Percentiles rank a stretch among this genome's conserved stretches.
Evolutionary conservation across 495 filamentous ascomycete species (phyloP).

Genomic region (Choiromyces venosus): DNA sequence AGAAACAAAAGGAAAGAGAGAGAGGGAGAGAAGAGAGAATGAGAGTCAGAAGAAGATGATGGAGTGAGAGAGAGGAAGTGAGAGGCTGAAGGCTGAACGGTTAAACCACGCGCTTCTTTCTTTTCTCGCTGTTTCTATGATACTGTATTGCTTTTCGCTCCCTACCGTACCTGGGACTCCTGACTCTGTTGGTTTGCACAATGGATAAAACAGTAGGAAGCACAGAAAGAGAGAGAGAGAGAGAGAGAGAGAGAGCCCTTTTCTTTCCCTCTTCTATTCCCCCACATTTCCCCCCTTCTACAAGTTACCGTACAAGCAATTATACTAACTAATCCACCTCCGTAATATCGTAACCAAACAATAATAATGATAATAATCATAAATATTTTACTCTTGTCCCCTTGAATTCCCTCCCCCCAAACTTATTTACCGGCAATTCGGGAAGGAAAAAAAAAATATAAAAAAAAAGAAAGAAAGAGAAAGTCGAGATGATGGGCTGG

Average conservation of each 20-base stretch:
- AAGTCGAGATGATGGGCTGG: constrained; percentile 1
- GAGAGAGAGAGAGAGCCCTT: background rate
- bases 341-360: background rate
- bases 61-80: no score
- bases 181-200: background rate
- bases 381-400: background rate
- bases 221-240: background rate
- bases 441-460: background rate
- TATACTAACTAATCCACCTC: background rate
- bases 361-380: background rate
- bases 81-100: background rate
- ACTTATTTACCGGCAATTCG: background rate
- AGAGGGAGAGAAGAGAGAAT: constrained; percentile 20
- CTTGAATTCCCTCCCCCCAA: background rate
- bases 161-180: background rate
- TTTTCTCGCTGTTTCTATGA: constrained; percentile 4
- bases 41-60: constrained; percentile 12
- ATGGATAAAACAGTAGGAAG: background rate
- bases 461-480: background rate
- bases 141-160: constrained; percentile 8
- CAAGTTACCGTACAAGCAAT: no score
- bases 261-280: background rate
- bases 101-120: background rate
- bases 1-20: constrained; percentile 7
- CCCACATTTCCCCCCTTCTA: constrained; percentile 2